These are phyloP conservation scores for Alternaria panax DNA, from an alignment of 2,329 filamentous ascomycete species.

Conservation along the genomic window DNA sequence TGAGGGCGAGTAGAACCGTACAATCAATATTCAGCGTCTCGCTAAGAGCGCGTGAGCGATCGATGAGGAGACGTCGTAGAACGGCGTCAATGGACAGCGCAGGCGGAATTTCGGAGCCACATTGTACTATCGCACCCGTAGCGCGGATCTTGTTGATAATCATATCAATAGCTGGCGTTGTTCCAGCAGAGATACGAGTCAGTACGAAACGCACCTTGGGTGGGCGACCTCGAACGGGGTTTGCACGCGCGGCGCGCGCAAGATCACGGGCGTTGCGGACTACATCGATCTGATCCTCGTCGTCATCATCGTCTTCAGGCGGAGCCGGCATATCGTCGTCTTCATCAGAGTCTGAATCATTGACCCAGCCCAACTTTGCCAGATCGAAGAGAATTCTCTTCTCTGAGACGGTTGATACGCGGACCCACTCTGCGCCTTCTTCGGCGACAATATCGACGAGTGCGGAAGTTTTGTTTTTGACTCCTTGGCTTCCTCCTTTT, in stretches of 20 bases:
- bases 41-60: conserved; percentile 51
- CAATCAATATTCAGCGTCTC: conserved; percentile 67
- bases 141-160: conserved; percentile 64
- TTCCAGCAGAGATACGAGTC: conserved; percentile 63
- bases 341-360: conserved; percentile 55
- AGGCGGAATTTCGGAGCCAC: conserved; percentile 36
- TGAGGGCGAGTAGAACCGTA: conserved; percentile 74
- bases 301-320: conserved; percentile 55
- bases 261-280: conserved; percentile 68
- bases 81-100: conserved; percentile 34
- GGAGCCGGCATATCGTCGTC: conserved; percentile 51
- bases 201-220: conserved; percentile 68
- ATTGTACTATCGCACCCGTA: conserved; percentile 54
- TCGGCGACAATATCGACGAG: conserved; percentile 71
- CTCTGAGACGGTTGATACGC: conserved; percentile 71
- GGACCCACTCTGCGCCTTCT: conserved; percentile 71
- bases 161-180: conserved; percentile 62
- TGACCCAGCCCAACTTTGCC: conserved; percentile 70
- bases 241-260: conserved; percentile 63
- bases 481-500: conserved; percentile 47
- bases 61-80: conserved; percentile 47
- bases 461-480: conserved; percentile 59
- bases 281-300: conserved; percentile 63
- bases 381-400: conserved; percentile 71
- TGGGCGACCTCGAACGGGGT: conserved; percentile 65